Conservation (phyloP, 495 filamentous ascomycete species). For the Aspergillus nanangensis region DNA sequence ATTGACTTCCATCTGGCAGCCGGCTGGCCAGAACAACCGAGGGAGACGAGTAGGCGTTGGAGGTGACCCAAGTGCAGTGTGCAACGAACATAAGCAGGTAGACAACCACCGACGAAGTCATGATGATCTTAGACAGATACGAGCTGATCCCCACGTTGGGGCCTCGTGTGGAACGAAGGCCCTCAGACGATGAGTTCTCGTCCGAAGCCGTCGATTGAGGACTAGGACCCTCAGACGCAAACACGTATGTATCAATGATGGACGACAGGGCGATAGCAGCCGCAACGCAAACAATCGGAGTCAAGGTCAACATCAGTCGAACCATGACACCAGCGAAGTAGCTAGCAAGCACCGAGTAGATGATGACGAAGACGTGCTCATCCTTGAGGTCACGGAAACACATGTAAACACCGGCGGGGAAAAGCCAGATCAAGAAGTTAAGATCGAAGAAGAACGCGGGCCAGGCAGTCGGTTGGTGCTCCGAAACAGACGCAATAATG, state of each 20-base stretch:
- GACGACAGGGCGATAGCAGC: conserved; percentile 86
- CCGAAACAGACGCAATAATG: conserved; percentile 98
- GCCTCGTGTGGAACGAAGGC: conserved; percentile 64
- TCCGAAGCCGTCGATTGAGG: conserved; percentile 41
- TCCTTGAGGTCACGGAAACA: conserved; percentile 92
- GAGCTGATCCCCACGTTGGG: conserved; percentile 83
- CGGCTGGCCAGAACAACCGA: conserved; percentile 93
- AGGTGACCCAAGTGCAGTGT: conserved; percentile 99
- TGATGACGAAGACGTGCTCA: conserved; percentile 97
- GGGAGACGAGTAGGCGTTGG: conserved; percentile 96
- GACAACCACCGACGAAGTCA: conserved; percentile 63
- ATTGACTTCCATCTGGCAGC: conserved; percentile 90
- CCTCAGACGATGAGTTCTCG: conserved; percentile 45
- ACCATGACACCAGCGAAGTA: conserved; percentile 99
- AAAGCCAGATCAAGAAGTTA: conserved; percentile 97
- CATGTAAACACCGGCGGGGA: conserved; percentile 97
- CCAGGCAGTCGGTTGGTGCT: conserved; percentile 99
- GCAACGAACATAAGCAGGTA: conserved; percentile 93
- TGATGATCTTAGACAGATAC: conserved; percentile 67
- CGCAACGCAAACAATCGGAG: conserved; percentile 92
- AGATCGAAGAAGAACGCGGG: conserved; percentile 99
- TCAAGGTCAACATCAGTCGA: conserved; percentile 94
- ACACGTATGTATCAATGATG: conserved; percentile 82
- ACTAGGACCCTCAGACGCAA: conserved; percentile 43
- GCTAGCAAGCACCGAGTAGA: conserved; percentile 89